Conservation (phyloP, 768 basidiomycete species). For the Kwoniella dendrophila region DNA sequence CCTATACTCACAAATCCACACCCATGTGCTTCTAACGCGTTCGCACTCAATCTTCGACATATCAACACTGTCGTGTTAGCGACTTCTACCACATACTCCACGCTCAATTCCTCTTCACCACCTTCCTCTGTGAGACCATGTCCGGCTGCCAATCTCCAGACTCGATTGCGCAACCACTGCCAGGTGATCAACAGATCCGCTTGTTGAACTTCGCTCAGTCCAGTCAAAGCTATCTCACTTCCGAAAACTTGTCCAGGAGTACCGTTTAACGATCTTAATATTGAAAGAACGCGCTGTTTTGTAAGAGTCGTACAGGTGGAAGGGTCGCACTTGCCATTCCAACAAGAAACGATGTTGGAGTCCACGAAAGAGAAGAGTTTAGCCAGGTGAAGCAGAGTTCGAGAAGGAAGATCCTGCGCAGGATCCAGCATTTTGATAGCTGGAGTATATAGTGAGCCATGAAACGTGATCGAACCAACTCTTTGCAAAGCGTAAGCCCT, state of each 20-base stretch:
- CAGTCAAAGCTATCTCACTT: background rate
- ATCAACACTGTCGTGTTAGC: conserved; percentile 30
- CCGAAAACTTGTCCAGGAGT: conserved; percentile 30
- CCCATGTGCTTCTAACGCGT: conserved; percentile 41
- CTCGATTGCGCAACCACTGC: conserved; percentile 43
- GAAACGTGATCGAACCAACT: conserved; percentile 20
- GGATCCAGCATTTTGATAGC: conserved; percentile 4
- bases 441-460: background rate
- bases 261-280: conserved; percentile 20
- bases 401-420: conserved; percentile 21
- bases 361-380: conserved; percentile 41
- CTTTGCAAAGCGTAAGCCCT: conserved; percentile 47
- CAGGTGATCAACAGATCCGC: conserved; percentile 45
- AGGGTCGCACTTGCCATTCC: conserved; percentile 38
- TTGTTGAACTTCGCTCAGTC: conserved; percentile 35
- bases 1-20: conserved; percentile 38
- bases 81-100: conserved; percentile 32
- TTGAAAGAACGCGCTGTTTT: conserved; percentile 1
- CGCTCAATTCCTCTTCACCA: conserved; percentile 18
- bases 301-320: conserved; percentile 23
- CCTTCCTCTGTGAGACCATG: conserved; percentile 33
- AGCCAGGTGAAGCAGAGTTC: conserved; percentile 33
- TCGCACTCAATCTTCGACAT: conserved; percentile 21
- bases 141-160: conserved; percentile 33
- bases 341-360: conserved; percentile 38